phyloP scores from a whole-genome alignment of 2,329 filamentous ascomycete species.

The Apiospora kogelbergensis region DNA sequence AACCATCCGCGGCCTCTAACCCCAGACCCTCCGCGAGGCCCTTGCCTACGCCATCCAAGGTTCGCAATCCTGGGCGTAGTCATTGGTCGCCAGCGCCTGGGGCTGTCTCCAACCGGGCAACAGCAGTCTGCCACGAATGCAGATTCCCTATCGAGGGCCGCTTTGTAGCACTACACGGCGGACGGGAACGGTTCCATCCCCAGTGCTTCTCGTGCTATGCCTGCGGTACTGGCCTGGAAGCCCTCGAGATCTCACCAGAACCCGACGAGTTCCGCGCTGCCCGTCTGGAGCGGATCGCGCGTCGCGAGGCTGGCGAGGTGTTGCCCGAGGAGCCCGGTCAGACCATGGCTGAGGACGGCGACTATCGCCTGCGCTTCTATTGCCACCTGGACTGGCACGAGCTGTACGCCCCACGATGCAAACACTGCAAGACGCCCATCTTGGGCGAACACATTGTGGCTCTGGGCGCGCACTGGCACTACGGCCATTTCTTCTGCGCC shows the following conservation, averaged over 20 bases:
- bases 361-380: constrained; percentile 79
- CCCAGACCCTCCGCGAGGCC: constrained; percentile 38
- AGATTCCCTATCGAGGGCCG: constrained; percentile 82
- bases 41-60: constrained; percentile 47
- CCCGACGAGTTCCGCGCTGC: constrained; percentile 70
- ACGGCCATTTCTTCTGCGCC: constrained; percentile 97
- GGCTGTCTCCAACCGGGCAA: constrained; percentile 47
- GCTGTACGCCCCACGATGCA: constrained; percentile 86
- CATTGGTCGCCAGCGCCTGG: constrained; percentile 61
- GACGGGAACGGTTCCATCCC: constrained; percentile 78
- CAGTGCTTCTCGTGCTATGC: constrained; percentile 89
- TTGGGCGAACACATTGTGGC: constrained; percentile 93
- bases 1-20: constrained; percentile 12
- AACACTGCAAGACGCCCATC: constrained; percentile 94
- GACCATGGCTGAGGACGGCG: constrained; percentile 70
- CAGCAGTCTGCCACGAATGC: constrained; percentile 82
- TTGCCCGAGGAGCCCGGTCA: constrained; percentile 62
- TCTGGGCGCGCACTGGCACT: constrained; percentile 93
- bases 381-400: constrained; percentile 99
- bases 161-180: constrained; percentile 79
- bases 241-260: constrained; percentile 94
- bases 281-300: constrained; percentile 71
- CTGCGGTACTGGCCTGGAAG: constrained; percentile 86
- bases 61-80: constrained; percentile 40
- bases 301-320: constrained; percentile 57